Base-by-base conservation (phyloP, 129 eudicot species). In the Flaveria sonorensis region DNA sequence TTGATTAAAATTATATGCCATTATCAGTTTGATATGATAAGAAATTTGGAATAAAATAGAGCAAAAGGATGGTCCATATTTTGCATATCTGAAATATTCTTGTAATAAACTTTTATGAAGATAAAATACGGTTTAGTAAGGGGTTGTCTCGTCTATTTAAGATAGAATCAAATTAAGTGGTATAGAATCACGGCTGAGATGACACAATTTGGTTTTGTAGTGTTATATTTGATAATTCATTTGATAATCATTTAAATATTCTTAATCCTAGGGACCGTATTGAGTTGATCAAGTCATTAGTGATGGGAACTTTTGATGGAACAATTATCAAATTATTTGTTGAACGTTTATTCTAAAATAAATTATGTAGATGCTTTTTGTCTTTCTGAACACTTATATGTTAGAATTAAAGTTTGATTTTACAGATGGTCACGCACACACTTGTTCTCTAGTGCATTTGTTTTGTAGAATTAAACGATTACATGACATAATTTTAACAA, bases 21-120 rank as follows among this genome's bases (percentile, higher is more conserved):
- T 74, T 23, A 80, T 80, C 84, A 66, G 73, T 63, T 80, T 73
- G 83, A 73, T 80, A 68, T 42, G 84, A 80, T 63, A 67, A 63
- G 26, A 74, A 43, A 53, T 74, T 2, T 68, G 69, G 84, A 80
- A 80, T 73, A 60, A 80, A 79, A 72, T 62, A 12, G 70, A 56
- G 70, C 26, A 73, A 80, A 80, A 80, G 75, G 64, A 79, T 74
- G 84, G 75, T 67, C 75, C 45, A 66, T 74, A 73, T 66, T 80
- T 80, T 80, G 84, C 80, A 74, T 80, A 80, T 80, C 79, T 55
- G 79, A 73, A 67, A 80, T 80, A 80, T 80, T 80, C 80, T 80
- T 65, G 60, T 30, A 66, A 53, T 55, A 43, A 14, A 32, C 75
- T 73, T 80, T 65, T 20, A 30, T 42, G 56, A 80, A 73, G 79